Conservation (phyloP, 2,329 filamentous ascomycete genomes). For the Colletotrichum lini region DNA sequence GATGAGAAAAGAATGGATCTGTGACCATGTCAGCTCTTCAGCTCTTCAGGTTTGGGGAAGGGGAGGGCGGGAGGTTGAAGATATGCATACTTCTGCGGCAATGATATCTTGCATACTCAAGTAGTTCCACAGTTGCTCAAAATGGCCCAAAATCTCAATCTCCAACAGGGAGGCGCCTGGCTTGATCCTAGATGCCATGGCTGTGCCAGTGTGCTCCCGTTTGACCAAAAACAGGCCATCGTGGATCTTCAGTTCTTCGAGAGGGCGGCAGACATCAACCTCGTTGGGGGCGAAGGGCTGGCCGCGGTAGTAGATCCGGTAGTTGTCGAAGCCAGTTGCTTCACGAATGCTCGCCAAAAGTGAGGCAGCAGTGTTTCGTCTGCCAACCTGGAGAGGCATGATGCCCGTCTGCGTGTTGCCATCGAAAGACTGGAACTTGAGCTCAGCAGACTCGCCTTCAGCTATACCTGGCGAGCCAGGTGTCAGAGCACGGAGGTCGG, state of each 20-base stretch:
- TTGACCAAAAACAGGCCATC: constrained; percentile 78
- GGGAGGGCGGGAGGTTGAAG: not conserved
- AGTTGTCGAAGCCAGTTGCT: constrained; percentile 82
- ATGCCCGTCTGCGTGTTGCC: constrained; percentile 72
- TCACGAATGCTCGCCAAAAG: constrained; percentile 77
- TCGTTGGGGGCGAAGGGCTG: constrained; percentile 74
- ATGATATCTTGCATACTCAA: constrained; percentile 80
- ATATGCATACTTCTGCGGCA: constrained; percentile 72
- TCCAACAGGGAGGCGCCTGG: constrained; percentile 76
- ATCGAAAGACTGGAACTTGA: constrained; percentile 83
- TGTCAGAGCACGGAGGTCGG: constrained; percentile 69
- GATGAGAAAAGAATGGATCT: constrained; percentile 80
- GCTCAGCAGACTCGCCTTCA: constrained; percentile 74
- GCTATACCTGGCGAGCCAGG: constrained; percentile 65
- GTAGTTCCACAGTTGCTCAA: constrained; percentile 86
- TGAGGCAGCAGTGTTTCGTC: constrained; percentile 78
- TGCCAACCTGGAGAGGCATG: constrained; percentile 75
- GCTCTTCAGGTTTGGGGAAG: not conserved
- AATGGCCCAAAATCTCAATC: constrained; percentile 84
- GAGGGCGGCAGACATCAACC: constrained; percentile 70
- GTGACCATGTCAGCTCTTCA: constrained; percentile 42
- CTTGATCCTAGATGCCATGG: constrained; percentile 60
- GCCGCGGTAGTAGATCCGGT: constrained; percentile 80
- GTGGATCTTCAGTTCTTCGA: constrained; percentile 77
- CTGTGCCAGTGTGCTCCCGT: constrained; percentile 64